Evolutionary conservation across 441 rosid genomes (phyloP).

Genomic region (Croton setiger): DNA sequence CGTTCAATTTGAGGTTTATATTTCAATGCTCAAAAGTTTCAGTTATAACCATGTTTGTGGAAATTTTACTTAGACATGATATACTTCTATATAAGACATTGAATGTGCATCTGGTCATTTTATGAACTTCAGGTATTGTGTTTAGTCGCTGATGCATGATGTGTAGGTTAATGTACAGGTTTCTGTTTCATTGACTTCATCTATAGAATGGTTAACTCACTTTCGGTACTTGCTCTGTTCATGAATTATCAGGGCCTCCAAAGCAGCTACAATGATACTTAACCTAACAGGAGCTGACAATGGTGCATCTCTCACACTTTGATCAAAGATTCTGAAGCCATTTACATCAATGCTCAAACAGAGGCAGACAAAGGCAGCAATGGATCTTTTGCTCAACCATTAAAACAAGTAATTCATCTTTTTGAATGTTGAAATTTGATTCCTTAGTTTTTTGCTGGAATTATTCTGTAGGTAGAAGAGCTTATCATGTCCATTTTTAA

Average conservation of each 20-base stretch:
- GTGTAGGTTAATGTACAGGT: neutral
- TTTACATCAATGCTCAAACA: slow-evolving; percentile 67
- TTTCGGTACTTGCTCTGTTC: neutral
- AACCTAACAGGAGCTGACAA: slow-evolving; percentile 86
- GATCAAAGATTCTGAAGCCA: slow-evolving; percentile 41
- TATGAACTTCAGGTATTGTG: neutral
- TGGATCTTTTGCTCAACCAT: neutral
- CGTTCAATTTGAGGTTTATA: too few relatives aligned
- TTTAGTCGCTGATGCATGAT: neutral
- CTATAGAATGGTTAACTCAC: neutral
- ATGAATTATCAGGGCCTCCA: slow-evolving; percentile 56
- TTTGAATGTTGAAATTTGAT: neutral
- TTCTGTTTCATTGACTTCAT: neutral
- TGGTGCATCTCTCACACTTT: slow-evolving; percentile 85
- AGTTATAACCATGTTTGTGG: too few relatives aligned
- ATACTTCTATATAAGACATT: neutral
- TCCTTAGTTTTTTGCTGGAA: neutral
- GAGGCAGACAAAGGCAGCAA: slow-evolving; percentile 60
- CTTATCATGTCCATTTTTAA: neutral
- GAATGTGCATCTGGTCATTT: neutral
- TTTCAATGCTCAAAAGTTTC: too few relatives aligned
- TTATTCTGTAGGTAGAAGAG: neutral
- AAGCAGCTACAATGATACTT: slow-evolving; percentile 85
- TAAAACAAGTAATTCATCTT: neutral
- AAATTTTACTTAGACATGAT: too few relatives aligned